Conservation (phyloP, 192 early-diverging fungal species). For the Coemansia sp. region DNA sequence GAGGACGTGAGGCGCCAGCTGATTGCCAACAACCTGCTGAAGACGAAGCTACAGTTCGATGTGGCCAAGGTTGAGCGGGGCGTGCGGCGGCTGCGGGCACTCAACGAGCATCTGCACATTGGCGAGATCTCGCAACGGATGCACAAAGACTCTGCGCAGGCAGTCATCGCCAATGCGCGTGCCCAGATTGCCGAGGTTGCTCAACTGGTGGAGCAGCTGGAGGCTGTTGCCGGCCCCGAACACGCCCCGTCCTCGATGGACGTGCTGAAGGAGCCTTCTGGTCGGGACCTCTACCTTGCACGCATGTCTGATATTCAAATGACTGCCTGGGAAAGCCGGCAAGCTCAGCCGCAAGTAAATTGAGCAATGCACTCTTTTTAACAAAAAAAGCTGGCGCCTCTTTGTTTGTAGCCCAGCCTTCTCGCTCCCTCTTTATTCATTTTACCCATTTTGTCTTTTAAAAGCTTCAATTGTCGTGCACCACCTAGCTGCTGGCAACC, state of each 20-base stretch:
- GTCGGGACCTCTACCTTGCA: conserved; percentile 46
- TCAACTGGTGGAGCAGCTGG: conserved; percentile 33
- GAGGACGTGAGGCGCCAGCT: conserved; percentile 35
- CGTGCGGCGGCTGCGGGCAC: conserved; percentile 28
- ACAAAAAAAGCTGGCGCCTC: neutral
- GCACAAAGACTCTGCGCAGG: conserved; percentile 12
- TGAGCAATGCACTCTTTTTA: conserved; percentile 6
- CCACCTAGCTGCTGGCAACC: neutral
- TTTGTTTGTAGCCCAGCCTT: neutral
- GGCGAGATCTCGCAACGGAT: conserved; percentile 17
- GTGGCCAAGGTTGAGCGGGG: conserved; percentile 29
- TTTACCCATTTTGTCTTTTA: neutral
- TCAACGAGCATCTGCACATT: conserved; percentile 42
- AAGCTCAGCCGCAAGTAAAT: conserved; percentile 23
- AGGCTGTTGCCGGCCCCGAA: conserved; percentile 6
- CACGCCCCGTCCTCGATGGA: conserved; percentile 15
- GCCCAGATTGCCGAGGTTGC: conserved; percentile 21
- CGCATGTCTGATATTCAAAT: conserved; percentile 41
- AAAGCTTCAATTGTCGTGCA: neutral
- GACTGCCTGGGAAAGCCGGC: conserved; percentile 20
- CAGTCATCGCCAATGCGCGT: conserved; percentile 16
- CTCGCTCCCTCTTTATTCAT: neutral
- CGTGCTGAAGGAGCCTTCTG: conserved; percentile 37
- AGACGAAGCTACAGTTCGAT: conserved; percentile 26
- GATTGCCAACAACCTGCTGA: conserved; percentile 31